These are phyloP conservation scores for Sugiyamaella lignohabitans DNA, from an alignment of 805 yeast genomes.

Conservation along the genomic window DNA sequence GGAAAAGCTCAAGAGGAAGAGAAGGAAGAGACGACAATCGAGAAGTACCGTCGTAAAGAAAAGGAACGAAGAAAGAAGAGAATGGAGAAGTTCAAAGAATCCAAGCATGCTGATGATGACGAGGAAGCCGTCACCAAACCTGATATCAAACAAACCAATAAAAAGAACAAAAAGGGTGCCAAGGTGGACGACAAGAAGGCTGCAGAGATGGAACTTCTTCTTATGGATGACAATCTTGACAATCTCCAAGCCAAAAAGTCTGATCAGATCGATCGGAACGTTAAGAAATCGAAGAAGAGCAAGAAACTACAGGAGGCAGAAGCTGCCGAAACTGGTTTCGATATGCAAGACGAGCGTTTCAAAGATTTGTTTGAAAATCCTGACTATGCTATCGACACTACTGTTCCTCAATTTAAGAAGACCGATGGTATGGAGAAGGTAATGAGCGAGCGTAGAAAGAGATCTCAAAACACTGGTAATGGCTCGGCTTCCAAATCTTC, in stretches of 20 bases:
- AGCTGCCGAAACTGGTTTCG: conserved; percentile 47
- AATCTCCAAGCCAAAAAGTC: conserved; percentile 40
- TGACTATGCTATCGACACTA: conserved; percentile 91
- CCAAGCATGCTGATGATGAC: conserved; percentile 45
- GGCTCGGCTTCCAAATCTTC: not conserved
- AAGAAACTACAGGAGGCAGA: conserved; percentile 34
- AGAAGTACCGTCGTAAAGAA: conserved; percentile 76
- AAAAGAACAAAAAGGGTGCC: conserved; percentile 20
- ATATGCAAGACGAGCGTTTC: conserved; percentile 80
- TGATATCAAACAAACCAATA: conserved; percentile 11
- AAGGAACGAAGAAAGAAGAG: conserved; percentile 87
- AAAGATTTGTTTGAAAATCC: conserved; percentile 75
- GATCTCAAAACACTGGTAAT: conserved; percentile 16
- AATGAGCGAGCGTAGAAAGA: conserved; percentile 55
- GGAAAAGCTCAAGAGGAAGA: conserved; percentile 35
- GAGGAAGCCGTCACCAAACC: conserved; percentile 4
- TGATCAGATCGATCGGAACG: conserved; percentile 47
- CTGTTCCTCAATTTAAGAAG: conserved; percentile 81
- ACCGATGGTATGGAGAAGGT: conserved; percentile 83
- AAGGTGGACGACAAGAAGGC: conserved; percentile 39
- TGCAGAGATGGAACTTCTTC: conserved; percentile 68
- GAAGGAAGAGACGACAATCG: conserved; percentile 67
- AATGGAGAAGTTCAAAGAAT: conserved; percentile 64
- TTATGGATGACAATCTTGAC: conserved; percentile 52
- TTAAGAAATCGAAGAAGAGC: conserved; percentile 41